Evolutionary conservation across 768 basidiomycete species (phyloP), one percentile per base, ranked within the genome.

Genomic region (Amanita exitialis): DNA sequence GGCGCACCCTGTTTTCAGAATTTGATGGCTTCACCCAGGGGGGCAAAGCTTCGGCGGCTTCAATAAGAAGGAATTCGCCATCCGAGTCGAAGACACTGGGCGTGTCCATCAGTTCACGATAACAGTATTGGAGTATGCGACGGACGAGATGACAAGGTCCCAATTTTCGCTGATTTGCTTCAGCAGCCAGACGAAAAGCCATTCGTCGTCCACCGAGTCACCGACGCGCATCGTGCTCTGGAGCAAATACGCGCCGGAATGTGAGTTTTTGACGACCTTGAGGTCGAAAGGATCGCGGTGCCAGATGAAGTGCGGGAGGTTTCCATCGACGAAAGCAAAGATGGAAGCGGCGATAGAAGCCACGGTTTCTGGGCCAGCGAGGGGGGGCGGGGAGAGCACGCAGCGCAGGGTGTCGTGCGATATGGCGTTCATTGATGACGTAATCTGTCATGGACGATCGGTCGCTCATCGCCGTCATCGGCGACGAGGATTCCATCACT

Each of bases 401-500:
- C 90, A 92, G 39, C 83, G 77, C 16, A 97, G 72, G 0, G 90
- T 86, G 62, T 96, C 93, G 61, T 95, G 88, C 10, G 90, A 75
- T 51, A 95, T 86, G 12, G 85, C 69, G 57, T 88, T 79, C 78
- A 82, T 81, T 6, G 44, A 27, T 47, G 45, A 38, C 27, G 52
- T 47, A 47, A 81, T 82, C 80, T 47, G 66, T 70, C 20, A 69
- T 61, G 53, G 65, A 87, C 67, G 86, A 95, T 67, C 79, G 95
- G 50, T 86, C 77, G 54, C 71, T 98, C 37, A 78, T 99, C 37
- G 95, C 96, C 30, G 91, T 94, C 63, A 98, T 99, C 58, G 96
- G 95, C 36, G 96, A 98, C 66, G 96, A 99, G 95, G 96, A 99
- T 71, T 91, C 95, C 3, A 90, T 98, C 55, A 98, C 96, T 0